Evolutionary conservation across 2,329 filamentous ascomycete species (phyloP).

Genomic region (Aureobasidium sp.): DNA sequence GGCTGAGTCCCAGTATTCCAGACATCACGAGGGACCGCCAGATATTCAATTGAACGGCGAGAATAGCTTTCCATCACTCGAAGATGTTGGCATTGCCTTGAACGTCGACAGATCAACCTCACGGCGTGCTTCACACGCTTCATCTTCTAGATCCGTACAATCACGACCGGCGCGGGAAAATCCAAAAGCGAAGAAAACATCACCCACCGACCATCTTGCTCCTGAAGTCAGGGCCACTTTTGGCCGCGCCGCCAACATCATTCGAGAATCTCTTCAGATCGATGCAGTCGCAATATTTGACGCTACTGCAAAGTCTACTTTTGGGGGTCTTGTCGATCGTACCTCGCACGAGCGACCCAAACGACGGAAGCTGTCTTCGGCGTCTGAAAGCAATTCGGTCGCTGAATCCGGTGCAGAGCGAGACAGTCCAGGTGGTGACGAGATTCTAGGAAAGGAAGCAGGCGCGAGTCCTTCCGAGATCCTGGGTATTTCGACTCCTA

Average conservation of each 20-base stretch:
- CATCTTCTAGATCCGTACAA: no score
- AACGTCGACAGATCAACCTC: no score
- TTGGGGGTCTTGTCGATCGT: conserved; percentile 18
- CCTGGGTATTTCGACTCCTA: no score
- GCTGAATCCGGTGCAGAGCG: no score
- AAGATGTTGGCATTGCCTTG: no score
- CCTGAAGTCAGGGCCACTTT: conserved; percentile 26
- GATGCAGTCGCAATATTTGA: conserved; percentile 40
- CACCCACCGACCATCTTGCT: conserved; percentile 18
- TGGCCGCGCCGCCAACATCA: conserved; percentile 38
- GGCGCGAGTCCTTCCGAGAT: no score
- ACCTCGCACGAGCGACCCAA: conserved; percentile 11
- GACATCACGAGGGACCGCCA: background rate
- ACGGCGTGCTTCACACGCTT: background rate
- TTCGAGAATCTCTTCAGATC: conserved; percentile 37
- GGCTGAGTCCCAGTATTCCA: background rate
- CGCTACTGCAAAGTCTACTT: conserved; percentile 18
- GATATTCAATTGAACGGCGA: background rate
- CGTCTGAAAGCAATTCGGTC: no score
- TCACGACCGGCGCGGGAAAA: no score
- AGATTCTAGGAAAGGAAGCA: no score
- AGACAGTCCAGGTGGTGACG: no score
- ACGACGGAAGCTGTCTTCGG: background rate
- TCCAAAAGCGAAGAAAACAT: conserved; percentile 14
- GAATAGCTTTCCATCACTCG: background rate